Percentiles rank a stretch among this genome's conserved stretches.
Evolutionary conservation across 345 rosid genomes (phyloP).

Genomic region (Lenwebbia sp.): DNA sequence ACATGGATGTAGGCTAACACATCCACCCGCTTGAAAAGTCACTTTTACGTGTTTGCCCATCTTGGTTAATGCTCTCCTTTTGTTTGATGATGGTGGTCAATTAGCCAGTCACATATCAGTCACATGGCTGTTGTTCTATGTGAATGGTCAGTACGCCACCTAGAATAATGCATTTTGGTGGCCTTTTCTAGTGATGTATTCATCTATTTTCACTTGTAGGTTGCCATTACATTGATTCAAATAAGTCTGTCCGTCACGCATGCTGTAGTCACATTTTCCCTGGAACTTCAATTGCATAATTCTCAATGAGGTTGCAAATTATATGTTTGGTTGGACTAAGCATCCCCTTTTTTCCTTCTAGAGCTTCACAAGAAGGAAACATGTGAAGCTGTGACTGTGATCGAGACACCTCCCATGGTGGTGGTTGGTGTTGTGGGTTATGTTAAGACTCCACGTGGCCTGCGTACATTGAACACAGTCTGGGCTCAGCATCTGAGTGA

Average conservation of each 20-base stretch:
- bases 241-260: background rate
- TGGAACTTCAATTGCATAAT: background rate
- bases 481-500: constrained; percentile 39
- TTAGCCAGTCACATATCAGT: constrained; percentile 1
- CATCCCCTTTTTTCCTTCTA: background rate
- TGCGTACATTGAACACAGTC: constrained; percentile 25
- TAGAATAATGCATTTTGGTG: background rate
- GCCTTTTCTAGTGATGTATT: background rate
- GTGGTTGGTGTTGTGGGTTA: constrained; percentile 35
- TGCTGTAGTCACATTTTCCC: background rate
- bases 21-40: background rate
- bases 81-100: background rate
- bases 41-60: background rate
- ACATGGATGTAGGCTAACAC: background rate
- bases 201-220: background rate
- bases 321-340: background rate
- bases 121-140: background rate
- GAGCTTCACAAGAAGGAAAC: constrained; percentile 41
- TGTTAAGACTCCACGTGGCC: constrained; percentile 26
- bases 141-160: background rate
- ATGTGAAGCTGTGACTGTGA: constrained; percentile 30
- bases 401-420: constrained; percentile 32
- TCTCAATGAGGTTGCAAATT: background rate
- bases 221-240: background rate
- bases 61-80: background rate